Conservation (phyloP, 768 basidiomycete species). For the Russula sp. region DNA sequence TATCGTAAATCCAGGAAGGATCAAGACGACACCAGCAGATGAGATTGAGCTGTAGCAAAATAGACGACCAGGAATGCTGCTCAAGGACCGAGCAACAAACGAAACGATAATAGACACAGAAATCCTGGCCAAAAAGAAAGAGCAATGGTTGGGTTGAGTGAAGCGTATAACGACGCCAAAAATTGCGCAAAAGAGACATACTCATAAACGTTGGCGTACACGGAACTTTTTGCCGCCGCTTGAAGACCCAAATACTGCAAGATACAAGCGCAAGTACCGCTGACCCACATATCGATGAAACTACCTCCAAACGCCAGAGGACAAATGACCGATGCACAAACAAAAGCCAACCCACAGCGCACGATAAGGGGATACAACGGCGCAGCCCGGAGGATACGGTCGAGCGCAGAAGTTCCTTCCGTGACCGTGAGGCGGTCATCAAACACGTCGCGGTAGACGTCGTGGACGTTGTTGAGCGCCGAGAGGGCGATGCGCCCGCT, state of each 20-base stretch:
- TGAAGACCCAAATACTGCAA: constrained; percentile 80
- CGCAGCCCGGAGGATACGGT: constrained; percentile 56
- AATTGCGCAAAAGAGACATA: constrained; percentile 40
- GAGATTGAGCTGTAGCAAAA: constrained; percentile 93
- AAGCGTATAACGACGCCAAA: background rate
- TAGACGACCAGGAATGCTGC: constrained; percentile 65
- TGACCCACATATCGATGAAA: constrained; percentile 79
- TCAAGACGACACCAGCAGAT: constrained; percentile 85
- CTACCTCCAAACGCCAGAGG: constrained; percentile 80
- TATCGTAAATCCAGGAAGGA: constrained; percentile 84
- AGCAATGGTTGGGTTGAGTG: background rate
- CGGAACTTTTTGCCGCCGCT: constrained; percentile 78
- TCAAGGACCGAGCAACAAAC: constrained; percentile 74
- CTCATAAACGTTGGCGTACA: constrained; percentile 97
- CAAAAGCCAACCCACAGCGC: constrained; percentile 72
- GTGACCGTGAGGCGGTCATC: constrained; percentile 76
- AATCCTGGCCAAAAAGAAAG: constrained; percentile 50
- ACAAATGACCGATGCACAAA: constrained; percentile 77
- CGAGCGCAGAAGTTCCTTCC: constrained; percentile 68
- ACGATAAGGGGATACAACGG: constrained; percentile 65
- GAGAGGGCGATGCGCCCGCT: constrained; percentile 78
- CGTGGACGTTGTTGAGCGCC: constrained; percentile 75
- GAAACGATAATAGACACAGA: constrained; percentile 82
- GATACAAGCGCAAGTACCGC: constrained; percentile 62
- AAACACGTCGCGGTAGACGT: constrained; percentile 80